Evolutionary conservation across 768 basidiomycete genomes (phyloP).

Genomic region (Calocybe gangraenosa): DNA sequence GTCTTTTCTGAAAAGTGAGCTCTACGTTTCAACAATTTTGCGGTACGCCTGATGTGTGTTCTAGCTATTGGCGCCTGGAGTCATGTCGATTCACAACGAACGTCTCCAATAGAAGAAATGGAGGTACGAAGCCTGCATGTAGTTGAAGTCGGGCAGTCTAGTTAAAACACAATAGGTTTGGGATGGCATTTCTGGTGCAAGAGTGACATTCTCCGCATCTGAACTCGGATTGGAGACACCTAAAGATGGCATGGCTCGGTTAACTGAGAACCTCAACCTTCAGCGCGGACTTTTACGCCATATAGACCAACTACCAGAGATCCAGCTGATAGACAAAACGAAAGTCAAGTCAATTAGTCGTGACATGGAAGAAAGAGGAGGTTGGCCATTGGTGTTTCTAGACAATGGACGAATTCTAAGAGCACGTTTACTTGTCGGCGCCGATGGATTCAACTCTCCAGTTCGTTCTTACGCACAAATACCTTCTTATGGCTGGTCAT

Average conservation of each 20-base stretch:
- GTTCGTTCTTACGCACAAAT: conserved; percentile 86
- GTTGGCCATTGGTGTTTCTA: conserved; percentile 79
- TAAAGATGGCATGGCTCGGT: conserved; percentile 60
- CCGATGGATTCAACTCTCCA: conserved; percentile 93
- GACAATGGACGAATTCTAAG: conserved; percentile 63
- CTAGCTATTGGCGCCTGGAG: conserved; percentile 84
- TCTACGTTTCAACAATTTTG: background rate
- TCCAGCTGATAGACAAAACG: conserved; percentile 67
- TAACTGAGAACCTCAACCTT: conserved; percentile 92
- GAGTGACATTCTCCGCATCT: conserved; percentile 65
- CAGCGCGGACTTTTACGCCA: conserved; percentile 78
- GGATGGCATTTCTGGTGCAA: conserved; percentile 85
- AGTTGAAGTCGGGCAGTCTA: background rate
- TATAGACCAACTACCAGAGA: conserved; percentile 44
- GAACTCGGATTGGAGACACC: conserved; percentile 32
- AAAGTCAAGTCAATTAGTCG: conserved; percentile 69
- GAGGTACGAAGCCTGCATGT: conserved; percentile 46
- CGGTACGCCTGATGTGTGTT: conserved; percentile 2
- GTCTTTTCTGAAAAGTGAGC: conserved; percentile 59
- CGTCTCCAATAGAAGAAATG: conserved; percentile 78
- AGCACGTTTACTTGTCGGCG: conserved; percentile 78
- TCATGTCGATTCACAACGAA: conserved; percentile 63
- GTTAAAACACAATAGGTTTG: conserved; percentile 55
- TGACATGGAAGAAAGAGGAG: conserved; percentile 46
- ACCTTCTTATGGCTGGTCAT: conserved; percentile 86